Evolutionary conservation across 768 basidiomycete species (phyloP).

Genomic region (Serendipita sp.): DNA sequence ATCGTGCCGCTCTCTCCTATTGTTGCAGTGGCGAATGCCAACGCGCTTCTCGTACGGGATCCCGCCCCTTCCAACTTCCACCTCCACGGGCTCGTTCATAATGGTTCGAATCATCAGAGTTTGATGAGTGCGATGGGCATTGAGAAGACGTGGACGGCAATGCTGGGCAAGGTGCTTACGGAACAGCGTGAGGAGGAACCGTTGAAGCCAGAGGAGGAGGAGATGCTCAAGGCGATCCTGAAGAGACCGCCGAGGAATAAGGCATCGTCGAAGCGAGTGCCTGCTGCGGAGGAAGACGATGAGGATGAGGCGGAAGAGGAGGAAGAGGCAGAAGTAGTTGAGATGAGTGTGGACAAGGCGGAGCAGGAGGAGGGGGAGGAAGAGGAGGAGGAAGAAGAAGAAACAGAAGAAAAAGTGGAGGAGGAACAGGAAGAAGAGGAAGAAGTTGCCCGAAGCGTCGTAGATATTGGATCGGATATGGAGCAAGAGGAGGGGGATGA

Average conservation of each 20-base stretch:
- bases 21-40: background rate
- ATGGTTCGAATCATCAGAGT: background rate
- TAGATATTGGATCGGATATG: background rate
- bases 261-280: background rate
- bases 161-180: background rate
- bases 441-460: background rate
- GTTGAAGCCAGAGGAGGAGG: background rate
- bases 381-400: background rate
- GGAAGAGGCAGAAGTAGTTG: background rate
- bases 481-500: background rate
- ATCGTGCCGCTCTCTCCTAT: background rate
- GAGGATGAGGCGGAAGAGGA: too few species aligned
- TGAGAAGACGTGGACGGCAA: background rate
- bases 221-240: conserved; percentile 5
- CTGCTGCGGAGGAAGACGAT: background rate
- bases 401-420: background rate
- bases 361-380: background rate
- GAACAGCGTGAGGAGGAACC: background rate
- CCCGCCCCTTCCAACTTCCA: background rate
- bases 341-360: background rate
- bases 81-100: background rate
- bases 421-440: background rate
- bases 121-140: background rate
- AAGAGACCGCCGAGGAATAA: background rate
- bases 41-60: background rate